These are phyloP conservation scores for Atalantia buxifolia DNA, from an alignment of 345 rosid genomes.

Conservation along the genomic window DNA sequence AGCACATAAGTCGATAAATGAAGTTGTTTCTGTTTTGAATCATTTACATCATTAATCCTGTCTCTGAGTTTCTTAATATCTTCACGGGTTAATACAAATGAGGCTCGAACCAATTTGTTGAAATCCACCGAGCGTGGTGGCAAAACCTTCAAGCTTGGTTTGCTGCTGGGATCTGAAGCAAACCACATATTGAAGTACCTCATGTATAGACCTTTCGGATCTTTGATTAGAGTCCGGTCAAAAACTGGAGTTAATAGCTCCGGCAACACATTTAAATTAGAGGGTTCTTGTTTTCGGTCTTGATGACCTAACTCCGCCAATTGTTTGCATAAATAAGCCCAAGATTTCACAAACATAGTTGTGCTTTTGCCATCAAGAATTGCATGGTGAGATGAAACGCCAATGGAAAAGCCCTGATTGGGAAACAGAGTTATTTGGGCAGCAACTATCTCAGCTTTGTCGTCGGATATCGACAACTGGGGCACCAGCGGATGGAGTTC, in stretches of 20 bases:
- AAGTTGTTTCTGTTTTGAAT: background rate
- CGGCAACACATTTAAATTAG: background rate
- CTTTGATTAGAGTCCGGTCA: constrained; percentile 3
- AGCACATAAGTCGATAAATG: constrained; percentile 31
- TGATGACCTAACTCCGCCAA: background rate
- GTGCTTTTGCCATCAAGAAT: constrained; percentile 34
- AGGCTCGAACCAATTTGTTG: background rate
- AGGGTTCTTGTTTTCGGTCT: background rate
- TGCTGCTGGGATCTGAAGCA: background rate
- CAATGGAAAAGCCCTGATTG: constrained; percentile 28
- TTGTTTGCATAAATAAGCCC: constrained; percentile 32
- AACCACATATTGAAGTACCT: background rate
- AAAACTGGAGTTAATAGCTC: constrained; percentile 13
- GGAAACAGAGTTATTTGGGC: constrained; percentile 37
- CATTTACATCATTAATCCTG: background rate
- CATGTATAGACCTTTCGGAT: constrained; percentile 2
- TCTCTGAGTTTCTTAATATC: constrained; percentile 24
- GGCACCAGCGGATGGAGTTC: constrained; percentile 37
- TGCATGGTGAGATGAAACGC: constrained; percentile 36
- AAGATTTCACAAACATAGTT: constrained; percentile 36
- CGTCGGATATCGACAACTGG: constrained; percentile 20
- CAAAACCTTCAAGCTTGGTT: constrained; percentile 9
- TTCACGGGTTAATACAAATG: background rate
- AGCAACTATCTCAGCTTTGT: background rate
- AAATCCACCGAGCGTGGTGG: no score